phyloP scores from a whole-genome alignment of 2,329 filamentous ascomycete species.

The Helicocarpus griseus region DNA sequence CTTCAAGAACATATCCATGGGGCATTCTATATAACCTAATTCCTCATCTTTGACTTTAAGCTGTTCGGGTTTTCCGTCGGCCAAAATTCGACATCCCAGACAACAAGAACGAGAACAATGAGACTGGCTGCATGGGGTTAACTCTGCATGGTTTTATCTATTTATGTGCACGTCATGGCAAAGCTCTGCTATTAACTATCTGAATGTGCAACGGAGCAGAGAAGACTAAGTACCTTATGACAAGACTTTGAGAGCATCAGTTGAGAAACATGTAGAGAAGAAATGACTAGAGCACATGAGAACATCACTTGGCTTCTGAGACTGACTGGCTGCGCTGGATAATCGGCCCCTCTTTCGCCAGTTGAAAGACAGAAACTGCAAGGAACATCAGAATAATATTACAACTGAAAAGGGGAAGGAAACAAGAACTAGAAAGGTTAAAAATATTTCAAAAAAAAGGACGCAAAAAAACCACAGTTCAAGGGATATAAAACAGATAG shows the following conservation, averaged over 20 bases:
- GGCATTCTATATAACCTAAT: neutral
- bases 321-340: too few relatives aligned
- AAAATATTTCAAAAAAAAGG: neutral
- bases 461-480: neutral
- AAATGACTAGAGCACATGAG: too few relatives aligned
- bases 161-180: too few relatives aligned
- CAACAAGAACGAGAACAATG: too few relatives aligned
- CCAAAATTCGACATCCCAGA: neutral
- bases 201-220: neutral
- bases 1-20: too few relatives aligned
- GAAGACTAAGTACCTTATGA: too few relatives aligned
- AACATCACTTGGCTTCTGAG: too few relatives aligned
- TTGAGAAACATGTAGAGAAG: too few relatives aligned
- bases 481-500: too few relatives aligned
- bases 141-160: too few relatives aligned
- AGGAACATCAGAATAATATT: neutral
- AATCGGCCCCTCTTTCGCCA: neutral
- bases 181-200: neutral
- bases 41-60: neutral
- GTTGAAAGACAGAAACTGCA: neutral
- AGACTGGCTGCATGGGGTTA: neutral
- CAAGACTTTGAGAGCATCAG: too few relatives aligned
- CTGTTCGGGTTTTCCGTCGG: neutral
- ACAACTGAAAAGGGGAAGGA: neutral
- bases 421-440: neutral